Conservation (phyloP, 495 filamentous ascomycete species). For the Margaritispora aquatica region DNA sequence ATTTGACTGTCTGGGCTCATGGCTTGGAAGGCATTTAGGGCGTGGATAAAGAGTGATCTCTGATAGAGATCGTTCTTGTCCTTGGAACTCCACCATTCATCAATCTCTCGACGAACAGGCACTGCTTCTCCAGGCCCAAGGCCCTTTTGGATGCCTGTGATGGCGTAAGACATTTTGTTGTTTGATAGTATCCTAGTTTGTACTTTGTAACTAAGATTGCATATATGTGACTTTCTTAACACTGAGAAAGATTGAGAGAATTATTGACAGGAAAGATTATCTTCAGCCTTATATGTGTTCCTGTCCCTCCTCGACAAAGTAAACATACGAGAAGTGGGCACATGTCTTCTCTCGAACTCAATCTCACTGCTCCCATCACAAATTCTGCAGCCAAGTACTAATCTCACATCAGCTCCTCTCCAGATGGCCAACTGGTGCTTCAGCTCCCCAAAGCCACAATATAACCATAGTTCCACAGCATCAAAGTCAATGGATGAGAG, state of each 20-base stretch:
- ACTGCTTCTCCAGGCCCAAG: constrained; percentile 1
- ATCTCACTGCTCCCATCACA: background rate
- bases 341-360: background rate
- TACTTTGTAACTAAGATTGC: too few relatives aligned
- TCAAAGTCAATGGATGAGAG: background rate
- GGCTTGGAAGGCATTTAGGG: constrained; percentile 1
- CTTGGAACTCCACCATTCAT: constrained; percentile 5
- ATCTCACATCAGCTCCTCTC: background rate
- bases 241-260: background rate
- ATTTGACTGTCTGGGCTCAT: constrained; percentile 1
- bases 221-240: too few relatives aligned
- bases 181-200: too few relatives aligned
- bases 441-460: background rate
- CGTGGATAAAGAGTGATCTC: constrained; percentile 2
- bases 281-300: background rate
- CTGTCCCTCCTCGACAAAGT: background rate
- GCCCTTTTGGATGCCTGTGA: constrained; percentile 4
- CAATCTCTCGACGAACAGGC: constrained; percentile 1
- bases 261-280: background rate
- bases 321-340: background rate
- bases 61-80: constrained; percentile 5
- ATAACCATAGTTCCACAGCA: background rate
- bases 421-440: background rate
- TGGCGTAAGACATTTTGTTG: background rate
- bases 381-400: background rate